These are phyloP conservation scores for Dunaliella primolecta DNA, from an alignment of 139 green algal genomes.

Conservation along the genomic window DNA sequence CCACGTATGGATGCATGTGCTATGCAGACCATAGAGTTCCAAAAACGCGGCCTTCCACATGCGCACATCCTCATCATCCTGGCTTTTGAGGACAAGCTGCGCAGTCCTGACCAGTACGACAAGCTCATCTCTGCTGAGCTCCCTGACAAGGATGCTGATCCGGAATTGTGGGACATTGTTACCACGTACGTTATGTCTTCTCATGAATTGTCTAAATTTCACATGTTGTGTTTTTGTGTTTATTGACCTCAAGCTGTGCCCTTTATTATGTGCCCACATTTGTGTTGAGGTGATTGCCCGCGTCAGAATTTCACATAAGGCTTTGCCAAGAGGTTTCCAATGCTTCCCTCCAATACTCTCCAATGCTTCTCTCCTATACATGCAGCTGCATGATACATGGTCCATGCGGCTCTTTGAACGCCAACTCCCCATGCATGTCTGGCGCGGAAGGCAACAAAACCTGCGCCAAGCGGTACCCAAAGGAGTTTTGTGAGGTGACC, in stretches of 20 bases:
- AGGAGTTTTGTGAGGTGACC: conserved; percentile 10
- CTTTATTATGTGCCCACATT: too few relatives aligned
- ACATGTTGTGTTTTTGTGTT: neutral
- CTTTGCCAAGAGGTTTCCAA: neutral
- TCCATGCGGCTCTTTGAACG: conserved; percentile 10
- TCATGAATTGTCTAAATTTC: neutral
- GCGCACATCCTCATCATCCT: conserved; percentile 25
- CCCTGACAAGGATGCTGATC: conserved; percentile 8
- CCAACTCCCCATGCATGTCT: conserved; percentile 9
- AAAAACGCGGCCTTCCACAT: conserved; percentile 25
- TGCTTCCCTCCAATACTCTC: neutral
- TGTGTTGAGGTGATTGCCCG: neutral
- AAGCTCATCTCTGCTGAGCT: conserved; percentile 12
- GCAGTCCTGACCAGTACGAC: conserved; percentile 17
- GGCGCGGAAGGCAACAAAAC: neutral
- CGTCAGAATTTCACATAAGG: neutral
- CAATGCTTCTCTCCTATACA: neutral
- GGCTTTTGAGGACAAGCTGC: conserved; percentile 18
- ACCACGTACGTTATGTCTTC: conserved; percentile 8
- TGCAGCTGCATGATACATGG: conserved; percentile 22
- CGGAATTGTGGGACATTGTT: conserved; percentile 3
- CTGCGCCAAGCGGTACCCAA: conserved; percentile 21
- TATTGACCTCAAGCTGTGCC: too few relatives aligned
- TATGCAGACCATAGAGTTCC: conserved; percentile 12
- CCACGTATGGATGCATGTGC: too few relatives aligned